Percentiles rank a stretch among this genome's conserved stretches.
Evolutionary conservation across 108 stramenopile genomes (phyloP).

Genomic region (Stephanodiscus minutulus): DNA sequence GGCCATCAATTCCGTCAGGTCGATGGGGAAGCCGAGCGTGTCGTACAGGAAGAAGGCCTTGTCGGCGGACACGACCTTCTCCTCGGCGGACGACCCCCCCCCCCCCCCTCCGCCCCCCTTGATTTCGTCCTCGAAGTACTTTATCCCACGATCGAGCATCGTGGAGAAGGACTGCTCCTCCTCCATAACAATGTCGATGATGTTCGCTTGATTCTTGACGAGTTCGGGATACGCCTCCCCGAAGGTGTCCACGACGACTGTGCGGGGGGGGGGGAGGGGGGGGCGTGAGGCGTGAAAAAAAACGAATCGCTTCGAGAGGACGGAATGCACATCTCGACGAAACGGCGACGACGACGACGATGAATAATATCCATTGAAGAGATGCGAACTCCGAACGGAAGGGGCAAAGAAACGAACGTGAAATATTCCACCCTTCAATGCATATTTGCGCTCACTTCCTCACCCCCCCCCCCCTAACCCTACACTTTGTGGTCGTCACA

Average conservation of each 20-base stretch:
- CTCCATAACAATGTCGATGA: conserved; percentile 88
- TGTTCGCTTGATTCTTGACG: conserved; percentile 67
- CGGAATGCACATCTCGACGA: no score
- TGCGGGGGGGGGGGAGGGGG: not conserved
- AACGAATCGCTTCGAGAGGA: not conserved
- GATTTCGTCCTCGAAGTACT: conserved; percentile 85
- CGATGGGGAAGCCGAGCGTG: conserved; percentile 97
- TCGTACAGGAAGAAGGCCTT: conserved; percentile 96
- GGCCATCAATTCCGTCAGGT: conserved; percentile 98
- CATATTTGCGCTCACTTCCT: no score
- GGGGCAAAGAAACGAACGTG: no score
- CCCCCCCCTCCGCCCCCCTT: conserved; percentile 41
- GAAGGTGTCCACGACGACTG: conserved; percentile 89
- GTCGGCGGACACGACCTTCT: conserved; percentile 69
- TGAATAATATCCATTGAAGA: no score
- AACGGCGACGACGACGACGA: no score
- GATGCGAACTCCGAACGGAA: no score
- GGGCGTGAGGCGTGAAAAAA: no score
- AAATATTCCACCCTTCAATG: no score
- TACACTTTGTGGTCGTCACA: no score
- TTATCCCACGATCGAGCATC: conserved; percentile 95
- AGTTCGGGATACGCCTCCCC: conserved; percentile 95
- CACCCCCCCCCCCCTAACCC: no score
- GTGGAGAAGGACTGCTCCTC: conserved; percentile 91
- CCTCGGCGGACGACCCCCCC: not conserved